These are phyloP conservation scores for Crataegus laevigata DNA, from an alignment of 306 rosid genomes.

Conservation along the genomic window DNA sequence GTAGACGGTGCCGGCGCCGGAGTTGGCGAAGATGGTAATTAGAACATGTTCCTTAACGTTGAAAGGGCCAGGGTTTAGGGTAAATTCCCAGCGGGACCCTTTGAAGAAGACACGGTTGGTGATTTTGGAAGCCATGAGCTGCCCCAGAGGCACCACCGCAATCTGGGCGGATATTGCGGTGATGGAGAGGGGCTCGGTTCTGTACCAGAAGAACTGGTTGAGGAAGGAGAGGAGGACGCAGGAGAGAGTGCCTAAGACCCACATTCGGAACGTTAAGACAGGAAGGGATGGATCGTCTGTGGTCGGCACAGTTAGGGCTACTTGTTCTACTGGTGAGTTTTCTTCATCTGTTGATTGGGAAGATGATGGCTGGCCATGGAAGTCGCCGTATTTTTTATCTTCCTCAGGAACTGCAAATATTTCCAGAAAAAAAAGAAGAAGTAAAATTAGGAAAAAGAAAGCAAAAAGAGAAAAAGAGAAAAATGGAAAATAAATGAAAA, in stretches of 20 bases:
- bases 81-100: slow-evolving; percentile 61
- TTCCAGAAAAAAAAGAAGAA: background rate
- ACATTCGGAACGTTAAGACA: slow-evolving; percentile 75
- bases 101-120: slow-evolving; percentile 45
- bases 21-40: slow-evolving; percentile 87
- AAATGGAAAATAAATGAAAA: background rate
- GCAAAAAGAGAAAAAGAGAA: background rate
- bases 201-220: slow-evolving; percentile 92
- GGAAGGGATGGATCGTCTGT: slow-evolving; percentile 71
- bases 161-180: slow-evolving; percentile 90
- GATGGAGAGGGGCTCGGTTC: slow-evolving; percentile 71
- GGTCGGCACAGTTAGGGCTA: slow-evolving; percentile 72
- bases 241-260: slow-evolving; percentile 73
- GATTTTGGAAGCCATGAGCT: slow-evolving; percentile 62
- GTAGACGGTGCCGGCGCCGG: slow-evolving; percentile 89
- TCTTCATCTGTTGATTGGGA: slow-evolving; percentile 20
- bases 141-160: slow-evolving; percentile 86
- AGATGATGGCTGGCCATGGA: background rate
- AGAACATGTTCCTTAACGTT: slow-evolving; percentile 90
- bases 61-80: slow-evolving; percentile 81
- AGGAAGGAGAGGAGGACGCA: slow-evolving; percentile 69
- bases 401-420: slow-evolving; percentile 11
- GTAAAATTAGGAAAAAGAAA: background rate
- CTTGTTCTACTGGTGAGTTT: slow-evolving; percentile 68
- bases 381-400: background rate